phyloP scores from a whole-genome alignment of 257 asterid genomes.

The Dorcoceras hygrometricum region DNA sequence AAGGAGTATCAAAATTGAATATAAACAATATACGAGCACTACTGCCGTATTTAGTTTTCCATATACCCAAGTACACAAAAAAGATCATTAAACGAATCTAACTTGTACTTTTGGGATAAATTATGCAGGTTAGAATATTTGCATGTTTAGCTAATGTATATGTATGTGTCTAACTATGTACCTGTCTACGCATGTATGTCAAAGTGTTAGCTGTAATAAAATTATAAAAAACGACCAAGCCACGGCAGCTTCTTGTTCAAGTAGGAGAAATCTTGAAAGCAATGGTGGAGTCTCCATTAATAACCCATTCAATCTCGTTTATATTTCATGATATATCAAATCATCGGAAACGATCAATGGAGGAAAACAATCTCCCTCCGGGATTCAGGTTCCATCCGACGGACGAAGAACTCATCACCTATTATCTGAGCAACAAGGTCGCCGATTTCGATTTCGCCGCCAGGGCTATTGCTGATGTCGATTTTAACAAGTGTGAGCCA shows the following conservation, averaged over 20 bases:
- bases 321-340: neutral
- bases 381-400: constrained; percentile 89
- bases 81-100: too few relatives aligned
- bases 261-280: constrained; percentile 30
- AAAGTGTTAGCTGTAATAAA: constrained; percentile 77
- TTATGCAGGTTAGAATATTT: too few relatives aligned
- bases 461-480: constrained; percentile 63
- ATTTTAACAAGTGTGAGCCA: constrained; percentile 77
- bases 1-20: too few relatives aligned
- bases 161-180: neutral
- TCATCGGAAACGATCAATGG: constrained; percentile 41
- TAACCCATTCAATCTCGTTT: constrained; percentile 6
- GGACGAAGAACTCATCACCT: constrained; percentile 78
- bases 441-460: constrained; percentile 52
- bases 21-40: too few relatives aligned
- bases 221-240: constrained; percentile 39
- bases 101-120: too few relatives aligned
- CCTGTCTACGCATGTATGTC: constrained; percentile 45
- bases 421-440: constrained; percentile 58
- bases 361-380: constrained; percentile 66
- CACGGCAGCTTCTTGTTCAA: constrained; percentile 55
- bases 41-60: too few relatives aligned
- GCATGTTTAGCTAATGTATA: too few relatives aligned
- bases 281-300: constrained; percentile 30
- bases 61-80: too few relatives aligned